Base-by-base conservation (phyloP, 2,329 filamentous ascomycete genomes). In the Aureobasidium sp. region DNA sequence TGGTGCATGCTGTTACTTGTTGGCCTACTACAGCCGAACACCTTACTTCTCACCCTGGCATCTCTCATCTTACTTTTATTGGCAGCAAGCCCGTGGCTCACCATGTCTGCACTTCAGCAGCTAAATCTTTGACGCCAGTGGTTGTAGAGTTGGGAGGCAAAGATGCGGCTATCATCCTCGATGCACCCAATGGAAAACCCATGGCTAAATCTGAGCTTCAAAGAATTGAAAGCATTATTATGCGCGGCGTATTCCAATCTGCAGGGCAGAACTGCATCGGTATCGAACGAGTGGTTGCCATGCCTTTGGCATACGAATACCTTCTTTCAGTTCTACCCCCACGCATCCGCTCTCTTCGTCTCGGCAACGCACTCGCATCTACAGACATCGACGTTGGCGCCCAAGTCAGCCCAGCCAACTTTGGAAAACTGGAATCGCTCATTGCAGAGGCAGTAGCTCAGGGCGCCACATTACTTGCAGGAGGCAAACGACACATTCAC, bases 241-340 rank as follows among this genome's bases (percentile, higher is more conserved):
- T 99, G 77, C 86, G 94, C 59, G 94, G 93, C 58, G 91, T 90
- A 10, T 99, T 97, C 76, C 94, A 99, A 75, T 91, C 91, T 57
- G 88, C 91, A 16, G 94, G 94, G 1, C 94, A 99, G 74, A 99
- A 99, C 77, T 99, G 94, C 76, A 93, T 99, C 71, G 94, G 94
- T 60, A 93, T 97, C 67, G 94, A 99, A 77, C 89, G 94, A 61
- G 87, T 97, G 70, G 87, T 97, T 67, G 90, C 88, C 29, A 82
- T 89, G 16, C 87, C 90, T 1, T 79, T 77, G 16, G 81, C 90
- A 57, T 96, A 97, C 77, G 81, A 88, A 64, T 79, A 79, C 61
- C 83, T 99, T 27, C 77, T 96, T 57, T 74, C 79, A 5, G 80
- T 86, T 64, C 83, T 99, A 25, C 82, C 85, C 57, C 87, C 89